Conservation (phyloP, 192 early-diverging fungal genomes). For the Irineochytrium annulatum region DNA sequence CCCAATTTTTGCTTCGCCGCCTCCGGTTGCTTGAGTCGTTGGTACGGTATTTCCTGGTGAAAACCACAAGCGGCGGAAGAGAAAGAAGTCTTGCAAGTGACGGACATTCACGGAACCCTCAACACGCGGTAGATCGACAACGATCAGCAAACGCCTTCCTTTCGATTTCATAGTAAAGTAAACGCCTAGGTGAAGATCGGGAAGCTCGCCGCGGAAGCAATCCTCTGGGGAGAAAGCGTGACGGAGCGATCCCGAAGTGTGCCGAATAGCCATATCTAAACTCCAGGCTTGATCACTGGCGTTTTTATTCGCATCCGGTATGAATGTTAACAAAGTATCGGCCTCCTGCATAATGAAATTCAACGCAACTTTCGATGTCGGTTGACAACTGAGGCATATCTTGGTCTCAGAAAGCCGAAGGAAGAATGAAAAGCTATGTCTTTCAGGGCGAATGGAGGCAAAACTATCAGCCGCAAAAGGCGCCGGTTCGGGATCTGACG, state of each 20-base stretch:
- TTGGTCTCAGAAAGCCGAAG: constrained; percentile 61
- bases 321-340: constrained; percentile 51
- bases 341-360: constrained; percentile 66
- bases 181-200: constrained; percentile 57
- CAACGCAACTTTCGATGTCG: constrained; percentile 67
- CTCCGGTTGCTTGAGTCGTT: no score
- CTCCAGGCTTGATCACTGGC: constrained; percentile 1
- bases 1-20: no score
- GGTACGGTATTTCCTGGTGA: no score
- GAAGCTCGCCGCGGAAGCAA: constrained; percentile 57
- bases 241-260: constrained; percentile 56
- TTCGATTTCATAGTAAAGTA: constrained; percentile 50
- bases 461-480: neutral
- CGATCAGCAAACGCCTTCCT: constrained; percentile 44
- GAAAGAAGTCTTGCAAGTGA: constrained; percentile 69
- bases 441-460: neutral
- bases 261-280: constrained; percentile 28
- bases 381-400: constrained; percentile 69
- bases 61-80: constrained; percentile 68
- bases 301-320: constrained; percentile 13
- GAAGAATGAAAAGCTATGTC: constrained; percentile 49
- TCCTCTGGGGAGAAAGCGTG: constrained; percentile 76
- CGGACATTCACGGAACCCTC: constrained; percentile 58
- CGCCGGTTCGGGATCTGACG: neutral
- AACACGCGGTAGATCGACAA: constrained; percentile 55